These are phyloP conservation scores for Paxillus involutus DNA, from an alignment of 768 basidiomycete genomes.

Conservation along the genomic window DNA sequence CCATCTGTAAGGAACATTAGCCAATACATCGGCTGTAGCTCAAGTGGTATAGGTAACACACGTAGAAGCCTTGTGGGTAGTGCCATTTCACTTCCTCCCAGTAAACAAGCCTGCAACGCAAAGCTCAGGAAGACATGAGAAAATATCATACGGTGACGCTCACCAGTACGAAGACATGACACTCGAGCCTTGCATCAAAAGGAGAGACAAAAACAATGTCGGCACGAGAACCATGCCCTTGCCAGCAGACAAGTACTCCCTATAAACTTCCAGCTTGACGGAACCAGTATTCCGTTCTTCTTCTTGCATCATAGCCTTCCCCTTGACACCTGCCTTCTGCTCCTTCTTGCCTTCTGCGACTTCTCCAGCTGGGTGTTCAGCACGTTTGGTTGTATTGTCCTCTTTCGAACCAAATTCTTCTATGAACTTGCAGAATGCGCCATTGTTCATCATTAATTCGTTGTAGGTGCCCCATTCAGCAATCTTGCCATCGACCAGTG, in stretches of 20 bases:
- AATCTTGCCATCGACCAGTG: slow-evolving; percentile 73
- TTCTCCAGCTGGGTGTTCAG: slow-evolving; percentile 31
- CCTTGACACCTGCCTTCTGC: slow-evolving; percentile 35
- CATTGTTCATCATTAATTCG: slow-evolving; percentile 62
- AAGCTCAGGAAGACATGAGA: not conserved
- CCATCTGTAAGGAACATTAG: slow-evolving; percentile 53
- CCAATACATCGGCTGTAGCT: slow-evolving; percentile 18
- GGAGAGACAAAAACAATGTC: slow-evolving; percentile 56
- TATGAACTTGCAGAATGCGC: slow-evolving; percentile 73
- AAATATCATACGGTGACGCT: slow-evolving; percentile 15
- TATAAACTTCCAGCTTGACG: slow-evolving; percentile 31
- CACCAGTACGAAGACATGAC: slow-evolving; percentile 78
- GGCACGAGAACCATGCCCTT: slow-evolving; percentile 67
- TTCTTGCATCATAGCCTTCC: slow-evolving; percentile 69
- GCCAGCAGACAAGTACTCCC: slow-evolving; percentile 65
- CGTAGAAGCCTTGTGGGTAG: slow-evolving; percentile 67
- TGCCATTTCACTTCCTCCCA: slow-evolving; percentile 59
- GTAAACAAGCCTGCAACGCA: slow-evolving; percentile 66
- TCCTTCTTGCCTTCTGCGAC: slow-evolving; percentile 36
- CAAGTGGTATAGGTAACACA: slow-evolving; percentile 36
- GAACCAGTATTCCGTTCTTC: slow-evolving; percentile 85
- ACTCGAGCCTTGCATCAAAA: slow-evolving; percentile 65
- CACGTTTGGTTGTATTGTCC: slow-evolving; percentile 39
- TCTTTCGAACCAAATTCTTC: slow-evolving; percentile 76
- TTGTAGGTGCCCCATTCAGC: slow-evolving; percentile 79